Conservation (phyloP, 148 eudicot species). For the Heliamphora exappendiculata region DNA sequence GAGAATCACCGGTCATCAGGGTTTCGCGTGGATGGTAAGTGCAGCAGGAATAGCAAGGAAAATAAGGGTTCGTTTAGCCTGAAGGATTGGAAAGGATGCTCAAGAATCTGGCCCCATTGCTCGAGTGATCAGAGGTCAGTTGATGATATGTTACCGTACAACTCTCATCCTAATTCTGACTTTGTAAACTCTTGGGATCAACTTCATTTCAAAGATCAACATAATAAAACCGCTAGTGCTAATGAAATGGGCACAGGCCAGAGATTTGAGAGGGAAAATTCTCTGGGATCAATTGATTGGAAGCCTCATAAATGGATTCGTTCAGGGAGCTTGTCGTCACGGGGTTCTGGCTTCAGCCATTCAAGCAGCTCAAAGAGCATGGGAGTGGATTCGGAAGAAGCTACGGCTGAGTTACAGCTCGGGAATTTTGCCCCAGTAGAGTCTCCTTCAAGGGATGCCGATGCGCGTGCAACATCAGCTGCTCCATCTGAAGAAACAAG, state of each 20-base stretch:
- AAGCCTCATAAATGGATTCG: conserved; percentile 75
- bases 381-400: conserved; percentile 41
- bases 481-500: conserved; percentile 43
- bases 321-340: conserved; percentile 63
- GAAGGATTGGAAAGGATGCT: conserved; percentile 47
- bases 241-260: conserved; percentile 34
- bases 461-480: conserved; percentile 29
- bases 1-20: conserved; percentile 37
- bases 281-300: conserved; percentile 54
- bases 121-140: conserved; percentile 35
- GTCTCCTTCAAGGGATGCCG: conserved; percentile 54
- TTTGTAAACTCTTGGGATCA: conserved; percentile 32
- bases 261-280: conserved; percentile 45
- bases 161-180: conserved; percentile 44
- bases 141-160: conserved; percentile 31
- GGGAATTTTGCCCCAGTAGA: conserved; percentile 32
- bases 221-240: conserved; percentile 32
- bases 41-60: conserved; percentile 50
- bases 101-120: conserved; percentile 36
- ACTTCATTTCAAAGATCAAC: conserved; percentile 37
- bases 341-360: conserved; percentile 58
- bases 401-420: conserved; percentile 31
- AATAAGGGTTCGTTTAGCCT: conserved; percentile 40
- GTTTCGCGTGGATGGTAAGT: conserved; percentile 40
- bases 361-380: conserved; percentile 60